Base-by-base conservation (phyloP, 225 moss, liverwort and hornwort genomes). In the Thuidium tamariscinum region DNA sequence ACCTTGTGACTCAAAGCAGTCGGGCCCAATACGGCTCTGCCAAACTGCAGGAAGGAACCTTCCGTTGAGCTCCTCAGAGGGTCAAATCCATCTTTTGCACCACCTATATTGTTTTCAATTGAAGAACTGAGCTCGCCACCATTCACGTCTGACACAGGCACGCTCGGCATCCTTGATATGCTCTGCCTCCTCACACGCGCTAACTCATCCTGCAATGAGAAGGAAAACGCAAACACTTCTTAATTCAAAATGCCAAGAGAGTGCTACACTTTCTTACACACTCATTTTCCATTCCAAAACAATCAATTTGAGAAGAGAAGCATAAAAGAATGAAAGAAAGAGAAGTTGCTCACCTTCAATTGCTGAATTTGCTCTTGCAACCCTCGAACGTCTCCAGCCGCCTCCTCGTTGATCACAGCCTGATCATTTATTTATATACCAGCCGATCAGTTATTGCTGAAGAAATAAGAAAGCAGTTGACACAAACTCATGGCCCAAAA, bases 391-490 rank as follows among this genome's bases (percentile, higher is more conserved):
- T 98, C 95, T 46, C 95, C 96, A 75, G 93, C 80, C 42, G 95
- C 94, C 86, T 98, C 95, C 89, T 98, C 95, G 82, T 98, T 98
- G 84, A 96, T 89, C 6, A 96, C 91, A 84, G 96, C 98, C 98
- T 98, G 83, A 39, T 51, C 67, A 83, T 63, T 56, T 32, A 51
- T 76, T 69, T 70, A 77, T 75, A 44, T 69, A 44, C 36, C 64
- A 79, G 26, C 18, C 27, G 39, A 73, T 73, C 74, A 56, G 57
- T 85, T 29, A 68, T 19, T 9, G 32, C 73, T 66, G 48, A 67
- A 32, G 22, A 82, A 66, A 25, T 32, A 80, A 51, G 3, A 15
- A 49, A 32, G 32, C 42, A 88, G 12, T 27, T 48, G 13, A 80
- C 39, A 39, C 37, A 55, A 65, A n/a, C 26, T 64, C 36, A 56